Evolutionary conservation across 73 alveolate species (phyloP), one percentile per base, ranked within the genome.

Genomic region (Uronychia setigera): DNA sequence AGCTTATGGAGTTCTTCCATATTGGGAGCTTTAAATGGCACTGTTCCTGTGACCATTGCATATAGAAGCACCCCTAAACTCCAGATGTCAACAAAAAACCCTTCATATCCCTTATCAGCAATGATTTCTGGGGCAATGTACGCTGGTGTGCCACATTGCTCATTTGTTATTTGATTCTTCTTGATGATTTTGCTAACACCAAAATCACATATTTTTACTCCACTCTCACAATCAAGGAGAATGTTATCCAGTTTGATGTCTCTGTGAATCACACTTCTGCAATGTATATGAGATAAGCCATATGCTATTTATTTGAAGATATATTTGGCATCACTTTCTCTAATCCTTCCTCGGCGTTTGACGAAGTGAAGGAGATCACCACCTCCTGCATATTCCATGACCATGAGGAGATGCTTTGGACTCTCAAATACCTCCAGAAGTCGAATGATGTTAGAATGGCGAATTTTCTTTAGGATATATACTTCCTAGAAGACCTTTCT

Each of bases 141-240:
- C 26, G 95, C 97, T 0, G 98, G 98, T 0, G 98, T 94, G 0
- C 98, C 98, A 86, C 98, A 94, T 85, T 94, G 95, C 74, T 94
- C 98, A 76, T 94, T 85, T 34, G 92, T 90, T 27, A 89, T 87
- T 76, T 94, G 80, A 31, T 84, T 80, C 58, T 92, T 94, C 59
- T 94, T 94, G 31, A 92, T 92, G 59, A 94, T 78, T 85, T 90
- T 92, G 59, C 96, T 92, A 1, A 97, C 98, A 13, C 99, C 99
- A 79, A 97, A 97, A 88, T 97, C 99, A 89, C 98, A 96, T 31
- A 97, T 91, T 88, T 97, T 97, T 35, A 97, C 92, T 25, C 91
- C 93, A 60, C 92, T 86, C 35, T 95, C 94, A 32, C 93, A 94
- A 77, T 95, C 98, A 59, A 94, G 82, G 1, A 94, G 88, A 27